Percentiles rank a stretch among this genome's conserved stretches.
Evolutionary conservation across 441 rosid species (phyloP).

Genomic region (Breynia disticha): DNA sequence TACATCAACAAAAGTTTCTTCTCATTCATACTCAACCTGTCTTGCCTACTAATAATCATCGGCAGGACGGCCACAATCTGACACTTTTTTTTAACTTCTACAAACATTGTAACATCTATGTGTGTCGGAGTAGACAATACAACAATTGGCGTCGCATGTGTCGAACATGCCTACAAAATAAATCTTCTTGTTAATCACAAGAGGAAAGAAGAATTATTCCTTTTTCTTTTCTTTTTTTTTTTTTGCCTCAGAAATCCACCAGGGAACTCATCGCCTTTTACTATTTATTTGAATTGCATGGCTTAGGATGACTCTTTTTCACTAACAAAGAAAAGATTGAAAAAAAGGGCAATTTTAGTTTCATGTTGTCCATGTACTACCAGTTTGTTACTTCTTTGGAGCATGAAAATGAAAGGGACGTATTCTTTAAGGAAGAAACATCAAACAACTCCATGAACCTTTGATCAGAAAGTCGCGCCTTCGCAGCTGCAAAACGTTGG

Average conservation of each 20-base stretch:
- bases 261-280: constrained; percentile 34
- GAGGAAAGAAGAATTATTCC: too few species aligned
- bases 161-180: too few species aligned
- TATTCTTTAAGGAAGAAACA: constrained; percentile 37
- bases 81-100: too few species aligned
- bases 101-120: too few species aligned
- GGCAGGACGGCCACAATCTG: too few species aligned
- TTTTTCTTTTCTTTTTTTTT: constrained; percentile 24
- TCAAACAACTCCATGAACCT: constrained; percentile 73
- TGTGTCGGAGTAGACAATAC: too few species aligned
- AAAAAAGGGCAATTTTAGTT: too few species aligned
- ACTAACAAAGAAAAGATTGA: constrained; percentile 12
- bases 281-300: constrained; percentile 29
- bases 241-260: constrained; percentile 25
- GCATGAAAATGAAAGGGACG: constrained; percentile 63
- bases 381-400: constrained; percentile 29
- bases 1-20: too few species aligned
- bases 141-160: too few species aligned
- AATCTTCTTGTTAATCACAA: too few species aligned
- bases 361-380: background rate
- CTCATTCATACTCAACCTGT: too few species aligned
- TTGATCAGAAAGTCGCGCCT: constrained; percentile 59
- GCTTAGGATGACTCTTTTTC: constrained; percentile 16
- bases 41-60: too few species aligned
- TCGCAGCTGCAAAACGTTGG: constrained; percentile 56